Evolutionary conservation across 768 basidiomycete genomes (phyloP), one percentile per base, ranked within the genome.

Genomic region (Chalciporus sphaerocephalus): DNA sequence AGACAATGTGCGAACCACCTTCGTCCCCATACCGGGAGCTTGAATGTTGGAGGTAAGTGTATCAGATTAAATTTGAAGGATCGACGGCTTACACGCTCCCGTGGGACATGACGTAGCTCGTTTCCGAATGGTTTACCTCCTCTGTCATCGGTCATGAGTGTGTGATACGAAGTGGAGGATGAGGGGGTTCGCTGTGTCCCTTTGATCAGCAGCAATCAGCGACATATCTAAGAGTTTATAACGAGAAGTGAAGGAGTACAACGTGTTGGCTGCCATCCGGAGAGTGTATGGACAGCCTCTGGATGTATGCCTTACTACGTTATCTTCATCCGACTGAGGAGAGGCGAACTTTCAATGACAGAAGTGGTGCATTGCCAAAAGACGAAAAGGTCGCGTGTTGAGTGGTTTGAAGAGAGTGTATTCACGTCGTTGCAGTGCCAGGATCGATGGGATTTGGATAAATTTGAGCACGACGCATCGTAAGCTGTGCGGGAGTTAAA

Each of bases 21-120:
- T 42, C 62, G 60, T 47, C 65, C 65, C 65, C 65, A 67, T 45
- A 64, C 46, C 13, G 62, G 57, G 24, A 67, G 49, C 62, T 64
- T 55, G 40, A 36, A 11, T 38, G 1, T 12, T 42, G 16, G 33
- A 37, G 13, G 20, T 52, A 24, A 48, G 42, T 22, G 15, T 13
- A 17, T 11, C 21, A n/a, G 27, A 15, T 0, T 32, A 16, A 4
- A 23, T 15, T 35, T 9, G 36, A 12, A 28, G 42, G 12, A 12
- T 6, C 30, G 37, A 42, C 6, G 38, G 53, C 65, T 59, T 38
- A 61, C 64, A 44, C 46, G 55, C 41, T 55, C 61, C 10, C 51
- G 63, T 0, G 65, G 65, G 38, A 65, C 42, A 35, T 54, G 56
- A 37, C 65, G 54, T 22, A 65, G 59, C 36, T 66, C 64, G 36